These are phyloP conservation scores for Secale cereale DNA, from an alignment of 176 grass and related monocot species.

Conservation along the genomic window DNA sequence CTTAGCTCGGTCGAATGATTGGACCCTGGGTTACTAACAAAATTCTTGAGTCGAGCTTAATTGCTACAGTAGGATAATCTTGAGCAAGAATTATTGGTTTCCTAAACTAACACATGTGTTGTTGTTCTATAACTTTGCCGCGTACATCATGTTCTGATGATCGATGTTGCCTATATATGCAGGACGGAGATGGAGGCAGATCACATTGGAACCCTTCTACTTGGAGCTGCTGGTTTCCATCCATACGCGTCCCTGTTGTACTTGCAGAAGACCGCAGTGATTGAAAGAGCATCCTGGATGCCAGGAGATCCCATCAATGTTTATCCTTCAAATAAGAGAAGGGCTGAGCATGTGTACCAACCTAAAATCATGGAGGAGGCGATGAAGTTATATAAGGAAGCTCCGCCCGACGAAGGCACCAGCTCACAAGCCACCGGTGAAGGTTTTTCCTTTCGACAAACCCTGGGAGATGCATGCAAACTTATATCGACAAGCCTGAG, in stretches of 20 bases:
- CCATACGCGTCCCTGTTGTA: neutral
- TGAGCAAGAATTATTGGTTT: too few species aligned
- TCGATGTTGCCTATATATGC: neutral
- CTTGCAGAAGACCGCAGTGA: neutral
- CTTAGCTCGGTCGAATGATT: neutral
- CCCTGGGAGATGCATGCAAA: too few species aligned
- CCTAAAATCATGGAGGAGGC: neutral
- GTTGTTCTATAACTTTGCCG: too few species aligned
- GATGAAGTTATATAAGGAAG: neutral
- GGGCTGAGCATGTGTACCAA: neutral
- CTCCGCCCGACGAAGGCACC: neutral
- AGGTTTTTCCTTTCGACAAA: neutral
- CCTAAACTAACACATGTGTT: too few species aligned
- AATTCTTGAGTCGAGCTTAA: neutral
- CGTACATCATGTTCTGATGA: neutral
- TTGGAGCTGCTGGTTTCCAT: neutral
- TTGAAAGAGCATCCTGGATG: too few species aligned
- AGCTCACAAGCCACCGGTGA: neutral
- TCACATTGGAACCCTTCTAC: neutral
- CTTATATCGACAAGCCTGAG: too few species aligned
- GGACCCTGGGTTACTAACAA: neutral
- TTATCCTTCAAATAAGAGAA: neutral
- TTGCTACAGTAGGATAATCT: neutral
- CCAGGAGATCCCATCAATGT: neutral
- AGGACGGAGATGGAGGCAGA: neutral